Conservation (phyloP, 148 eudicot species). For the Diospyros kaki region DNA sequence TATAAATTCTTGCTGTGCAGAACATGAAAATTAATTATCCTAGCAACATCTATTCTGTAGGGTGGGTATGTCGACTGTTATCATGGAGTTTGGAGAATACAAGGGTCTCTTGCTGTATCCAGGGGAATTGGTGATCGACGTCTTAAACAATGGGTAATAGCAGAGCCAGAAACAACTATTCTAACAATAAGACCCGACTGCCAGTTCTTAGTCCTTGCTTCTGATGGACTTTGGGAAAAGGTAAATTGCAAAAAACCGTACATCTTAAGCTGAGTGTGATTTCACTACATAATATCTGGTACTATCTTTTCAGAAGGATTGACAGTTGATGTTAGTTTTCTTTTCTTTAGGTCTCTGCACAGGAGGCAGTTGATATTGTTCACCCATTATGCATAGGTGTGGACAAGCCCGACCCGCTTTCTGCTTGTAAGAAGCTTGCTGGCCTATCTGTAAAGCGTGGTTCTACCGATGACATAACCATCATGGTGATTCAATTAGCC, state of each 20-base stretch:
- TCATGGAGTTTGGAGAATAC: conserved; percentile 72
- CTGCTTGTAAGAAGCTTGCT: conserved; percentile 53
- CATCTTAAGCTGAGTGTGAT: no score
- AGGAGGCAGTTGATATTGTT: conserved; percentile 60
- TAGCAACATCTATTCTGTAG: conserved; percentile 23
- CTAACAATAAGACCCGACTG: conserved; percentile 35
- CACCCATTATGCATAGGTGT: conserved; percentile 24
- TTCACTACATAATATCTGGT: no score
- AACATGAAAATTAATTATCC: background rate
- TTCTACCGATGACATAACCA: conserved; percentile 53
- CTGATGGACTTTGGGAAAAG: conserved; percentile 85
- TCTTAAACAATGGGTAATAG: conserved; percentile 64
- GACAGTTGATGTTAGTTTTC: background rate
- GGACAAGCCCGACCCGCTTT: conserved; percentile 20
- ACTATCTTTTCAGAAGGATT: background rate
- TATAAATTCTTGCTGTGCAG: background rate
- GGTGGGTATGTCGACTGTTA: conserved; percentile 75
- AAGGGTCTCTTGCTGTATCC: conserved; percentile 76
- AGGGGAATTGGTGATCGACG: conserved; percentile 68
- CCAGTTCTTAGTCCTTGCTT: conserved; percentile 74
- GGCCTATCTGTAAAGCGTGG: conserved; percentile 49
- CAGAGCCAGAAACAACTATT: conserved; percentile 60
- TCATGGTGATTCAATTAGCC: conserved; percentile 42
- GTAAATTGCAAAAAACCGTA: conserved; percentile 14
- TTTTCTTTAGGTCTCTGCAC: conserved; percentile 44